A percentile compares a stretch with the other conserved stretches of the same genome.
Evolutionary conservation across 768 basidiomycete species (phyloP).

Genomic region (Rhizopogon rudus): DNA sequence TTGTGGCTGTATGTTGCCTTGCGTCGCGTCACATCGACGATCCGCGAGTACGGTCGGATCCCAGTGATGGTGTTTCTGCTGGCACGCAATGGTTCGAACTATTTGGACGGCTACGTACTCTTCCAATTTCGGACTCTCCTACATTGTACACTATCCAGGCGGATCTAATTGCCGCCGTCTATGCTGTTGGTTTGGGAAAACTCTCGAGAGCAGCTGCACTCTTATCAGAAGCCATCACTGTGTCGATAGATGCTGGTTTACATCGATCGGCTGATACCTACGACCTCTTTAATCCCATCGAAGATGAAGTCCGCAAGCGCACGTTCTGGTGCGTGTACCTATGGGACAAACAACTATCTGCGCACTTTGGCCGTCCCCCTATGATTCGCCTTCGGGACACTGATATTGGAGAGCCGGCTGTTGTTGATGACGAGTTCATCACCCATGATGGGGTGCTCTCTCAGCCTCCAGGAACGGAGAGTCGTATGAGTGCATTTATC

Average conservation of each 20-base stretch:
- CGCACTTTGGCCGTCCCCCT: slow-evolving; percentile 86
- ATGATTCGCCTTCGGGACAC: slow-evolving; percentile 85
- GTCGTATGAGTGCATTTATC: slow-evolving; percentile 79
- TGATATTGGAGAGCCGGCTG: slow-evolving; percentile 82
- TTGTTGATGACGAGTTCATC: slow-evolving; percentile 88
- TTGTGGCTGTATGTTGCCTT: slow-evolving; percentile 89
- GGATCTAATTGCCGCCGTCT: slow-evolving; percentile 87
- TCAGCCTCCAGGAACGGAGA: slow-evolving; percentile 69
- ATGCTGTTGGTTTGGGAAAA: slow-evolving; percentile 86
- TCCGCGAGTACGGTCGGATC: slow-evolving; percentile 78
- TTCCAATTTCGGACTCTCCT: slow-evolving; percentile 83
- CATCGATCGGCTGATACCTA: slow-evolving; percentile 85
- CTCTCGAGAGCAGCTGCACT: slow-evolving; percentile 84
- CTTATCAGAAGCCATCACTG: slow-evolving; percentile 81
- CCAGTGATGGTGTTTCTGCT: slow-evolving; percentile 79
- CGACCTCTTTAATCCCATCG: slow-evolving; percentile 84
- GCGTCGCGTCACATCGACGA: slow-evolving; percentile 93
- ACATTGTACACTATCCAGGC: slow-evolving; percentile 92
- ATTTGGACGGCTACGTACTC: slow-evolving; percentile 79
- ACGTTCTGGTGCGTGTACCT: slow-evolving; percentile 97
- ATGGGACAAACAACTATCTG: slow-evolving; percentile 92
- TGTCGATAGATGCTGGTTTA: slow-evolving; percentile 84
- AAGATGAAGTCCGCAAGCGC: slow-evolving; percentile 87
- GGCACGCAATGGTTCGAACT: slow-evolving; percentile 92
- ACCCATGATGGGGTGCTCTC: slow-evolving; percentile 61